These are phyloP conservation scores for Ormosia emarginata DNA, from an alignment of 306 rosid species.

Conservation along the genomic window DNA sequence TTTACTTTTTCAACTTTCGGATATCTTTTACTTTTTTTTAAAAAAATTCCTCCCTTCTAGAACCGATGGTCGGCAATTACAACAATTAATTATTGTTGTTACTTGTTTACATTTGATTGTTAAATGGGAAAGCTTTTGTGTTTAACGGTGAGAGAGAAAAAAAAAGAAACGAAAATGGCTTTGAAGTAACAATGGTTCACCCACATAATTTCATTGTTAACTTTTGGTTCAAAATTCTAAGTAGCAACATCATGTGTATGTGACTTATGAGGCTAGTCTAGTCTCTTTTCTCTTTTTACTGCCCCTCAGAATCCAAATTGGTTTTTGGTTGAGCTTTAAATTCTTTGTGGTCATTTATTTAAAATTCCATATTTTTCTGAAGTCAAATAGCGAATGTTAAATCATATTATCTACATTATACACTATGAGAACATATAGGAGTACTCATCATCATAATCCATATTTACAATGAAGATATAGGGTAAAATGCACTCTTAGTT, in stretches of 20 bases:
- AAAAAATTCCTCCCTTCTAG: conserved; percentile 22
- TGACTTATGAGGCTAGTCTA: background rate
- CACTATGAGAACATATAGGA: background rate
- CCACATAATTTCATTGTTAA: background rate
- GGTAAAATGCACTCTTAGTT: background rate
- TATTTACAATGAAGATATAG: background rate
- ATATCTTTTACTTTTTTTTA: conserved; percentile 18
- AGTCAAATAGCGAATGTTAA: background rate
- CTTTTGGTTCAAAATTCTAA: background rate
- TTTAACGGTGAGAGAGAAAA: background rate
- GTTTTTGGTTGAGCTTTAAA: background rate
- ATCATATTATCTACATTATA: background rate
- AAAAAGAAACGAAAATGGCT: background rate
- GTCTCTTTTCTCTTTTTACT: background rate
- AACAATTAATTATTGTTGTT: background rate
- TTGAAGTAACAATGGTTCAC: background rate
- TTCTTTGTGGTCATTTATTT: background rate
- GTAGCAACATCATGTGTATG: background rate
- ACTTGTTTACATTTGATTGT: background rate
- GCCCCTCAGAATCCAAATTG: background rate
- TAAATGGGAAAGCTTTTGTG: background rate
- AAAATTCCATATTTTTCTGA: background rate
- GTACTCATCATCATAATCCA: background rate
- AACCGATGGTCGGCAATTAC: conserved; percentile 25
- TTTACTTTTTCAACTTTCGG: conserved; percentile 7